A percentile compares a stretch with the other conserved stretches of the same genome.
Conservation (phyloP, 148 eudicot genomes). For the Rhododendron kiyosumense region DNA sequence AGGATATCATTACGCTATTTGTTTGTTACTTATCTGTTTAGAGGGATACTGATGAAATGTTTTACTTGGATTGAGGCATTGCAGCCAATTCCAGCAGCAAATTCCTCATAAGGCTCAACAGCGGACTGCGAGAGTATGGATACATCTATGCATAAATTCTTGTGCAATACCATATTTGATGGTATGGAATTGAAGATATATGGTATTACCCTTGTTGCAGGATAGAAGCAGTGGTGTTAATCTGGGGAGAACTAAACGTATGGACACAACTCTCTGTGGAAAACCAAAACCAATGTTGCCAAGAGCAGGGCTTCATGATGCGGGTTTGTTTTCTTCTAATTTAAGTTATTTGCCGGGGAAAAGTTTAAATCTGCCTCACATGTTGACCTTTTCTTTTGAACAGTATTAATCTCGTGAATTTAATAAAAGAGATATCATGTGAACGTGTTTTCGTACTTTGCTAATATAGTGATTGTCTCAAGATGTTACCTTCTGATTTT, state of each 20-base stretch:
- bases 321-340: slow-evolving; percentile 8
- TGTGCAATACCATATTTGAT: not conserved
- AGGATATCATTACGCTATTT: not conserved
- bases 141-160: not conserved
- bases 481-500: not conserved
- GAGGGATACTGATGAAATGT: not conserved
- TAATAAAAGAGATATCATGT: not conserved
- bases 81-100: slow-evolving; percentile 5
- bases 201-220: not conserved
- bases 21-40: not conserved
- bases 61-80: not conserved
- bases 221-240: not conserved
- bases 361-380: not conserved
- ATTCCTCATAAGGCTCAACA: not conserved
- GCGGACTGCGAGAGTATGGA: not conserved
- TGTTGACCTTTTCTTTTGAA: not conserved
- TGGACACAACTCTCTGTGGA: not conserved
- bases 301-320: not conserved
- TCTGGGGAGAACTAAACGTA: not conserved
- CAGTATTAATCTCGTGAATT: not conserved
- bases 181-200: not conserved
- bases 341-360: not conserved
- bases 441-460: not conserved
- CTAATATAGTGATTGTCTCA: not conserved
- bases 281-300: not conserved